Base-by-base conservation (phyloP, 192 early-diverging fungal species). In the Thamnidium elegans region DNA sequence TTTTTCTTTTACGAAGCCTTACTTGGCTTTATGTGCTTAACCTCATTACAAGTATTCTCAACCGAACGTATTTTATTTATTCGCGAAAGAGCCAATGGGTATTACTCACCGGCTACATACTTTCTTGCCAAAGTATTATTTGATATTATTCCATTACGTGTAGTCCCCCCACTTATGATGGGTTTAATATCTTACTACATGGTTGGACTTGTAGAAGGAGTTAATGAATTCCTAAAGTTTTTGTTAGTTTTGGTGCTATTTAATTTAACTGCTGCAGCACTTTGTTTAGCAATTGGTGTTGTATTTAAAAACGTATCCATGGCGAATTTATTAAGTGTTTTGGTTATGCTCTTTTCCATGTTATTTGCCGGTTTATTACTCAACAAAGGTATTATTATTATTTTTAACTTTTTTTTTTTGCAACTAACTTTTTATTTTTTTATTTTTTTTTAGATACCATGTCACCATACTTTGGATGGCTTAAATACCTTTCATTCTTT, bases 351-450 rank as follows among this genome's bases (percentile, higher is more conserved):
- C 23, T 95, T 93, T 79, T 79, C 78, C 39, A 92, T 97, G 83
- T 66, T 97, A 15, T 97, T 95, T 73, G 93, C 89, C 17, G 94
- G 94, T 0, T 79, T 97, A 14, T 77, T 97, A 21, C 75, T 97
- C 50, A 97, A 97, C 78, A 91, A 91, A 77, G 83, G 83, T 82
- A n/a, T n/a, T n/a, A n/a, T n/a, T n/a, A n/a, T n/a, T n/a, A n/a
- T n/a, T n/a, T n/a, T n/a, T n/a, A n/a, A n/a, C n/a, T n/a, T n/a
- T n/a, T n/a, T n/a, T n/a, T n/a, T n/a, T 26, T 26, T 26, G 15
- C 6, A 7, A 14, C 52, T 31, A 3, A 46, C 7, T 19, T 17
- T 36, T 36, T 15, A 32, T 54, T 31, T 7, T 36, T 51, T 64
- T 53, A 3, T 52, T 19, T 20, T 7, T 20, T 46, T 60, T 0